These are phyloP conservation scores for Heliosperma pusillum DNA, from an alignment of 148 eudicot species.

Conservation along the genomic window DNA sequence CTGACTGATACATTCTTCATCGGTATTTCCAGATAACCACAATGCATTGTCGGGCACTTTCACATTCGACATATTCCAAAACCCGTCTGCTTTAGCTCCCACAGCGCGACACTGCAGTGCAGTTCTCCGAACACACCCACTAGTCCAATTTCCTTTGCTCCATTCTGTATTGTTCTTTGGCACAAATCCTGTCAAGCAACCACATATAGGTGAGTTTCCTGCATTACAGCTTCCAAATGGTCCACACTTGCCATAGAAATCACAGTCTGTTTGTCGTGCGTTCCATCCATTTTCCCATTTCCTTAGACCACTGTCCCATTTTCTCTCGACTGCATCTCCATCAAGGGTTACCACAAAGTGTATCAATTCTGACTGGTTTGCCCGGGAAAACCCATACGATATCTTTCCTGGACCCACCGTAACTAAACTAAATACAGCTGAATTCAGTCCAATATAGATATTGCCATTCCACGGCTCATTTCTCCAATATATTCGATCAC, in stretches of 20 bases:
- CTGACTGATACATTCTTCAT: slow-evolving; percentile 28
- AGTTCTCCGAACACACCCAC: slow-evolving; percentile 46
- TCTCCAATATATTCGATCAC: slow-evolving; percentile 29
- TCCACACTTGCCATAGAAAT: slow-evolving; percentile 54
- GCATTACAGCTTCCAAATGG: slow-evolving; percentile 52
- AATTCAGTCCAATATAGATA: slow-evolving; percentile 27
- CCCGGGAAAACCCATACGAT: slow-evolving; percentile 9
- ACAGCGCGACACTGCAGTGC: slow-evolving; percentile 32
- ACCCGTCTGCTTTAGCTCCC: slow-evolving; percentile 30
- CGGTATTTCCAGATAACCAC: slow-evolving; percentile 9
- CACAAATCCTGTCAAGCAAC: slow-evolving; percentile 47
- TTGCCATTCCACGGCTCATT: slow-evolving; percentile 41
- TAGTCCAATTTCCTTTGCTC: slow-evolving; percentile 43
- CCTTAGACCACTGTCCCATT: slow-evolving; percentile 20
- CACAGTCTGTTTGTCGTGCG: slow-evolving; percentile 31
- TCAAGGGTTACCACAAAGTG: slow-evolving; percentile 17
- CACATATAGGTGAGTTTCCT: slow-evolving; percentile 36
- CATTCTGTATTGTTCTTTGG: slow-evolving; percentile 44
- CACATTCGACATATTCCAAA: slow-evolving; percentile 27
- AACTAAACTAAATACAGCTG: slow-evolving; percentile 8
- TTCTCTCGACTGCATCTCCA: slow-evolving; percentile 20
- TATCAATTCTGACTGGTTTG: slow-evolving; percentile 1
- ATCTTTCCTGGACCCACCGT: slow-evolving; percentile 14
- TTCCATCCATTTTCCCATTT: slow-evolving; percentile 28
- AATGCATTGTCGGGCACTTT: slow-evolving; percentile 32